Base-by-base conservation (phyloP, 176 grass and related monocot species). In the Aegilops bicornis region DNA sequence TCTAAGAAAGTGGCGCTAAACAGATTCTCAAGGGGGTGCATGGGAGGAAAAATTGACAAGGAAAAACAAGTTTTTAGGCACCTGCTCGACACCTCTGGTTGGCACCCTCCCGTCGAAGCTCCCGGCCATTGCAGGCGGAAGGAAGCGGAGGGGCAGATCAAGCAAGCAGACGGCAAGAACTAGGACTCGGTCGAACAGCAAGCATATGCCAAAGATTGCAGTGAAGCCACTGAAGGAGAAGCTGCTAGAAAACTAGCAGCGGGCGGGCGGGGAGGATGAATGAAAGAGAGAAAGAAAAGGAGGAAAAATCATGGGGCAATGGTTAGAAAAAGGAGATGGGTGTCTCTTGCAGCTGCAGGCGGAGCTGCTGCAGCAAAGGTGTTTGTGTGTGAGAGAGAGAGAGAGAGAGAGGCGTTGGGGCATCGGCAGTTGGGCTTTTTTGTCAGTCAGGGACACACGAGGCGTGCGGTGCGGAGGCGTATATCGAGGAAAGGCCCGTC, bases 51-150 rank as follows among this genome's bases (percentile, higher is more conserved):
- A 29, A 6, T 0, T 3, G 35, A 64, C 8, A 12, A 31, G 20
- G 10, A 1, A 25, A 35, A 39, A 58, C 0, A 47, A 12, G 10
- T 52, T 64, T 76, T 79, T 24, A 82, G 77, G 29, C 27, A 83
- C 96, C 96, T 98, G 93, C 64, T 95, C 93, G 8, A 95, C 87
- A 2, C 88, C 89, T 89, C 96, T 90, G 14, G 88, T 86, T 31
- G 86, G 86, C 56, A 63, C 87, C 87, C 91, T 92, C 79, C 87
- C 90, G n/a, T 91, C 89, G 67, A 92, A 94, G 89, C 80, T 94
- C 56, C 77, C 84, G 35, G 83, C 88, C 96, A 98, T 98, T 84
- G 85, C 82, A 56, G 23, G 48, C 65, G 24, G 13, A 33, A 58
- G 80, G 42, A 70, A 36, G 62, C 47, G 2, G 2, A 8, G 5